A percentile compares a stretch with the other conserved stretches of the same genome.
These are phyloP conservation scores for Fraxinus latifolia DNA, from an alignment of 305 asterid genomes.

Conservation along the genomic window DNA sequence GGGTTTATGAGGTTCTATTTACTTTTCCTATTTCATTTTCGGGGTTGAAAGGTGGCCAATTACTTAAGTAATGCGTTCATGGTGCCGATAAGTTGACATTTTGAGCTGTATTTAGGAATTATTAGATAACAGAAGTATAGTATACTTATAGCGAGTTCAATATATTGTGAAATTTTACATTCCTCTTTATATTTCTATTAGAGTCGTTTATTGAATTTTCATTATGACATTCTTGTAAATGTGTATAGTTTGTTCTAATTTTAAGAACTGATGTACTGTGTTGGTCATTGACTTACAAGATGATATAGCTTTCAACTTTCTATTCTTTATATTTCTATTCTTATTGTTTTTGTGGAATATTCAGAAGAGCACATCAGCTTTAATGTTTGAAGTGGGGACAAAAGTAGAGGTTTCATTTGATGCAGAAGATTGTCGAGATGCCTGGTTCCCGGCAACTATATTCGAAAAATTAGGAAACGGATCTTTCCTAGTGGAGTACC, in stretches of 20 bases:
- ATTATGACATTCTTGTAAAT: not conserved
- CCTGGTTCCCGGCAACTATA: slow-evolving; percentile 66
- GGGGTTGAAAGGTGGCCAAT: not conserved
- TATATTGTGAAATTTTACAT: not conserved
- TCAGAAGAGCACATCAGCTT: slow-evolving; percentile 51
- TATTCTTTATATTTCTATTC: slow-evolving; percentile 22
- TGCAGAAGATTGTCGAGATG: slow-evolving; percentile 37
- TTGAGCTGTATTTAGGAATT: not conserved
- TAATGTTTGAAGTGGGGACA: slow-evolving; percentile 59
- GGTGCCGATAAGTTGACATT: not conserved
- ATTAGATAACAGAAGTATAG: not conserved
- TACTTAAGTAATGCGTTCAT: not conserved
- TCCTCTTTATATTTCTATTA: not conserved
- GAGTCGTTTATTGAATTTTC: not conserved
- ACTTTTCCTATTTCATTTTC: not conserved
- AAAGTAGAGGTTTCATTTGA: slow-evolving; percentile 68
- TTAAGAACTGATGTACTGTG: not conserved
- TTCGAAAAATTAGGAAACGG: slow-evolving; percentile 37
- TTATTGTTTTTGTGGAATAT: slow-evolving; percentile 27
- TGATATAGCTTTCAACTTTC: slow-evolving; percentile 10
- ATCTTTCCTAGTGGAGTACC: slow-evolving; percentile 43
- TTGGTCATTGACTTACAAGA: not conserved
- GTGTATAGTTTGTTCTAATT: slow-evolving; percentile 2
- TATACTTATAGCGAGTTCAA: not conserved
- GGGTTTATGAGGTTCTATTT: not conserved